Evolutionary conservation across 305 asterid species (phyloP), one percentile per base, ranked within the genome.

Genomic region (Caryopteris hybrid): DNA sequence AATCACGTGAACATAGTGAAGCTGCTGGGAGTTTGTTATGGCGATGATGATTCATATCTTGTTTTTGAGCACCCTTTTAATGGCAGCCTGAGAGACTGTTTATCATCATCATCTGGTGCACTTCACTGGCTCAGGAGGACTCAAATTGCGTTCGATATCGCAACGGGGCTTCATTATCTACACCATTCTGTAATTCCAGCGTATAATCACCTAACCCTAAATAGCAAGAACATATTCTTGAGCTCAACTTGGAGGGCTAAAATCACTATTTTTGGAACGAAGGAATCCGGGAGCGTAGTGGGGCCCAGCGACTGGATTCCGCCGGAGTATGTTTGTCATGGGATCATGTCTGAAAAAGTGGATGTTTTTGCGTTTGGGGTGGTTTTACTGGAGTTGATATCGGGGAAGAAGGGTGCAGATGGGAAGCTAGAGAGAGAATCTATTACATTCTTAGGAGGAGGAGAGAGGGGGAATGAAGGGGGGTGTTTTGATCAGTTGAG

Each of bases 401-500:
- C 93, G 2, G 95, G 86, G 17, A 84, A 63, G 62, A 85, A 81
- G 47, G 80, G 45, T 2, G 64, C 50, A 22, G 88, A 85, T 27
- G 90, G 83, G 59, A 41, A 61, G 13, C 48, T 66, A 4, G 53
- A 81, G 64, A 69, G 68, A 23, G 90, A 89, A 56, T 64, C 88
- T 1, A 70, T 82, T 2, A 70, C 43, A 11, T 79, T 83, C 38
- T 60, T 82, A 57, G 83, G 89, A 34, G 82, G 84, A 2, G 78
- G 76, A 6, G 80, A 36, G 41, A 36, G 33, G 2, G 64, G 14
- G 31, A 76, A 67, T 34, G 89, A 82, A 48, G 86, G 88, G 16
- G 85, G 92, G 0, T 90, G 93, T 63, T 90, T 87, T 69, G 90
- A 86, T 73, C 86, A 81, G 52, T 66, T 87, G 68, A 90, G 84